A percentile compares a stretch with the other conserved stretches of the same genome.
These are phyloP conservation scores for Trypanosoma cruzi DNA, from an alignment of 208 protist species.

Conservation along the genomic window DNA sequence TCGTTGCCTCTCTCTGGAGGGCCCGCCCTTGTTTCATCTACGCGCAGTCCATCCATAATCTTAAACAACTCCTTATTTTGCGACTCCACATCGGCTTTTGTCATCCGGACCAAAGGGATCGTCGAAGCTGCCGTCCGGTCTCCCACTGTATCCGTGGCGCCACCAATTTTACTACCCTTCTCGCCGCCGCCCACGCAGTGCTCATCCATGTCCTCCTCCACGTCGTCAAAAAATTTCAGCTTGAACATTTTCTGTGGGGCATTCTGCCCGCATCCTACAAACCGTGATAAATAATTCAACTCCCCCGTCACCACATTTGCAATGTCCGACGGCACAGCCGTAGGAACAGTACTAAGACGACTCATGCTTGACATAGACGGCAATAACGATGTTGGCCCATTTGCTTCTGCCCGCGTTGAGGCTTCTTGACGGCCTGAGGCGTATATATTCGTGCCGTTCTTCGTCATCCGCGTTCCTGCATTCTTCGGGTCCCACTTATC, in stretches of 20 bases:
- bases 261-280: slow-evolving; percentile 33
- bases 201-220: slow-evolving; percentile 29
- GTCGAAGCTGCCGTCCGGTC: not conserved
- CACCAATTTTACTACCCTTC: not conserved
- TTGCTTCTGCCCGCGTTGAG: slow-evolving; percentile 1
- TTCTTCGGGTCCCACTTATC: slow-evolving; percentile 47
- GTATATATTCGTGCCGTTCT: slow-evolving; percentile 70
- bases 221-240: slow-evolving; percentile 50
- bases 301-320: slow-evolving; percentile 34
- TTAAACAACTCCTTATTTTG: slow-evolving; percentile 62
- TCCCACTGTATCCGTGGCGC: not conserved
- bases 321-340: slow-evolving; percentile 9
- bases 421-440: not conserved
- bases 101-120: slow-evolving; percentile 25
- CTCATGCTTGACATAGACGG: too few species aligned
- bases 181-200: not conserved
- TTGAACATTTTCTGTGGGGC: slow-evolving; percentile 32
- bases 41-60: slow-evolving; percentile 45
- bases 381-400: not conserved
- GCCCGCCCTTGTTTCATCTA: not conserved
- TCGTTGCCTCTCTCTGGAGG: slow-evolving; percentile 24
- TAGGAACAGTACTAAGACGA: too few species aligned
- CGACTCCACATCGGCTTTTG: slow-evolving; percentile 31
- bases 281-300: slow-evolving; percentile 57
- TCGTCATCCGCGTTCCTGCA: slow-evolving; percentile 40